Evolutionary conservation across 805 yeast species (phyloP), one percentile per base, ranked within the genome.

Genomic region (Sugiyamaella americana): DNA sequence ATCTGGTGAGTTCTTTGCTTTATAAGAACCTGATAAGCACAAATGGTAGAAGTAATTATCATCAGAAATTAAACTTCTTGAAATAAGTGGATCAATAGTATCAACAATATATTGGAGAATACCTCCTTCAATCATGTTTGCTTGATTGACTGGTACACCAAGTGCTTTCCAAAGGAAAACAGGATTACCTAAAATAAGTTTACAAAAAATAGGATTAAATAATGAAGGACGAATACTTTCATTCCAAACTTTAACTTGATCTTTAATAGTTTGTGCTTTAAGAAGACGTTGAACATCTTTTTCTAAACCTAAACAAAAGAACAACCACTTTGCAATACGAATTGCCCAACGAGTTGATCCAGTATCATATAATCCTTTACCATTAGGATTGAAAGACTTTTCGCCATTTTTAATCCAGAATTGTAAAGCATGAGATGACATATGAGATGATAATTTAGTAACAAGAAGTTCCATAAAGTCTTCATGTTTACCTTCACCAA

Each of bases 311-410:
- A 48, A 44, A 1, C 76, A 43, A 24, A 67, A 67, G 68, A 85
- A 84, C 1, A 84, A 68, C 51, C 72, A 75, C 51, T 72, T 72
- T 6, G 87, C 83, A 49, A 83, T 65, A 58, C 89, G 72, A 44
- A 85, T 67, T 1, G 94, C 94, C 95, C 94, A 85, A 63, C 91
- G 74, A 1, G 94, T 82, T 23, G 85, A 83, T 0, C 95, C 95
- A 4, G 93, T 85, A 57, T 85, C 87, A 44, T 59, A 61, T 35
- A 85, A 67, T 18, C 94, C 94, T 37, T 61, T 66, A 1, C 84
- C 82, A 13, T 72, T 67, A 4, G 66, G 56, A 44, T 59, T 59
- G 58, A 86, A 85, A 0, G 87, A 73, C 47, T 67, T 67, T 29
- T 70, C 69, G 19, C 89, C 89, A 50, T 74, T 75, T 35, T 70